Evolutionary conservation across 139 green algal genomes (phyloP), one percentile per base, ranked within the genome.

Genomic region (Chlorella ohadii): DNA sequence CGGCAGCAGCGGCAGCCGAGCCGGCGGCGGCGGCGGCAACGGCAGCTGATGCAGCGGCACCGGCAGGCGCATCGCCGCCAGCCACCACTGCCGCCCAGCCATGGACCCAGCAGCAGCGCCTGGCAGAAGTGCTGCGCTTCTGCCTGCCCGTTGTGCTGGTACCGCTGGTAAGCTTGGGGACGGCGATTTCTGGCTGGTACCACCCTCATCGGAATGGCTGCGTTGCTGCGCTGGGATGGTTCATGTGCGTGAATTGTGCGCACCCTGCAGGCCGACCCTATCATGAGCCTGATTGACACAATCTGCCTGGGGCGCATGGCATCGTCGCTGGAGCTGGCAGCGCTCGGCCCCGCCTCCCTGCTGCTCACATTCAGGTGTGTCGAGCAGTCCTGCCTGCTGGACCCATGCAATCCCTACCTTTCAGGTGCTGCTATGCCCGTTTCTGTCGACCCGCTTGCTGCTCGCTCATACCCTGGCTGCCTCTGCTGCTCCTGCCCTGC

Each of bases 281-380:
- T 98, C 23, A 96, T 98, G 94, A 88, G 73, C 20, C 85, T 98
- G 25, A 87, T 94, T 15, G 94, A 97, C 85, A 97, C 92, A 0
- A 64, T 95, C 2, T 92, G 79, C 66, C 86, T 97, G 4, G 93
- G 93, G 1, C 90, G 93, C 85, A 87, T 94, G 70, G 34, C 68
- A 47, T 38, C 41, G 0, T 27, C 79, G 17, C 31, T 66, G 20
- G 85, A 95, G 87, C 84, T 96, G 33, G 93, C 93, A 0, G 93
- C 93, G 3, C 87, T 98, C 41, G 94, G 94, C 0, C 94, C 94
- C 25, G 93, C 88, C 78, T 93, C 88, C 57, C 86, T 96, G 59
- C 84, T 97, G 11, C 96, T 96, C 76, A 91, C 83, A 33, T 95
- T 96, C 51, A 59, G 51, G 51, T 59, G 51, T 22, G 51, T 22